Evolutionary conservation across 2,329 filamentous ascomycete genomes (phyloP), one percentile per base, ranked within the genome.

Genomic region (Colletotrichum sp.): DNA sequence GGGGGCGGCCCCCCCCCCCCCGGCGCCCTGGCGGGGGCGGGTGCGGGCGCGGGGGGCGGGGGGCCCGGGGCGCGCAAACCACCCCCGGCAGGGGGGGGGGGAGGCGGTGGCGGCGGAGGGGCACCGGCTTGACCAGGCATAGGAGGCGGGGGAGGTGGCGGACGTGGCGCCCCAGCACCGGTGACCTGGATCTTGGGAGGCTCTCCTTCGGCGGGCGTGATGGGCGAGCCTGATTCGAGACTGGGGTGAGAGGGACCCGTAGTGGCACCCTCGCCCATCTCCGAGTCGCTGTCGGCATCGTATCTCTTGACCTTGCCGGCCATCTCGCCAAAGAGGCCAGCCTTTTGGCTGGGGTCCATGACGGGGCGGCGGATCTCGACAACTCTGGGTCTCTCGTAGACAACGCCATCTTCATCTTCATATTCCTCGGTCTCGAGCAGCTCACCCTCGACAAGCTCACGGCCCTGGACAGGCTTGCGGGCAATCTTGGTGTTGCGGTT

Each of bases 351-450:
- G 85, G 85, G 90, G 79, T 92, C 89, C 80, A 92, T 86, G 39
- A 89, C 86, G 13, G 95, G 95, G 77, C 95, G 91, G 83, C 92
- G 94, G 85, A 96, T 92, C 84, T 97, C 91, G 73, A 98, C 91
- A 66, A 98, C 87, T 71, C 93, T 91, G 52, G 96, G 95, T 85
- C 93, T 96, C 85, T 96, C 95, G 78, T 93, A 94, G 28, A 96
- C 85, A 55, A 93, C 88, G 32, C 89, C 92, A 49, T 94, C 92
- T 8, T 86, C 86, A 21, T 82, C 83, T 60, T 91, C 89, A 39
- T 90, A 91, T 16, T 87, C 87, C 18, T 91, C 88, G 26, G 86
- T 86, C 18, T 75, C 75, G 7, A 72, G 75, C 18, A 71, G 28
- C 21, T 89, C 88, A 34, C 83, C 83, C 28, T 87, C 89, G n/a